A percentile compares a stretch with the other conserved stretches of the same genome.
Conservation (phyloP, 305 asterid genomes). For the Fraxinus sp. region DNA sequence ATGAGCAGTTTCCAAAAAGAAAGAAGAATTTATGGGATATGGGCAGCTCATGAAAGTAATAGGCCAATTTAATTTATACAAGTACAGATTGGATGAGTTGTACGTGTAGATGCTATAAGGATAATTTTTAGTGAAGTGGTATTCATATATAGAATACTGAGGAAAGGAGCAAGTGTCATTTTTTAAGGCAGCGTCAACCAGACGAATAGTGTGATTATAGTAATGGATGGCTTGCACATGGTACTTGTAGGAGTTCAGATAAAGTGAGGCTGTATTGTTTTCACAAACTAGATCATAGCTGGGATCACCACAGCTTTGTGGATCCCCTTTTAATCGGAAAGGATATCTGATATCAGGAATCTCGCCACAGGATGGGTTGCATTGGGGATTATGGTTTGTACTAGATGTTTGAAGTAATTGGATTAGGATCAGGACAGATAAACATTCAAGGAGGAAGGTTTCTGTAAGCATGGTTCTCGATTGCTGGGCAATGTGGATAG, state of each 20-base stretch:
- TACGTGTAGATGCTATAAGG: not conserved
- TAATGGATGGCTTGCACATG: conserved; percentile 28
- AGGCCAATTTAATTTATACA: not conserved
- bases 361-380: conserved; percentile 29
- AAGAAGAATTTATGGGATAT: not conserved
- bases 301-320: not conserved
- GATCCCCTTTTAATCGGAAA: conserved; percentile 25
- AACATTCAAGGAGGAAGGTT: not conserved
- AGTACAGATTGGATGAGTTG: accelerated
- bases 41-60: conserved; percentile 24
- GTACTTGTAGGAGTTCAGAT: conserved; percentile 9
- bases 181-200: conserved; percentile 15
- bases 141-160: not conserved
- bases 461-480: conserved; percentile 6
- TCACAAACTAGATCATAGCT: conserved; percentile 25
- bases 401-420: not conserved
- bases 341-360: conserved; percentile 28
- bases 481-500: not conserved
- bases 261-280: conserved; percentile 15
- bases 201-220: conserved; percentile 16
- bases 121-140: not conserved
- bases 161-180: conserved; percentile 26
- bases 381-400: not conserved
- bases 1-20: not conserved
- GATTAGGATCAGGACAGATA: not conserved